Evolutionary conservation across 306 rosid species (phyloP).

Genomic region (Lagenaria siceraria): DNA sequence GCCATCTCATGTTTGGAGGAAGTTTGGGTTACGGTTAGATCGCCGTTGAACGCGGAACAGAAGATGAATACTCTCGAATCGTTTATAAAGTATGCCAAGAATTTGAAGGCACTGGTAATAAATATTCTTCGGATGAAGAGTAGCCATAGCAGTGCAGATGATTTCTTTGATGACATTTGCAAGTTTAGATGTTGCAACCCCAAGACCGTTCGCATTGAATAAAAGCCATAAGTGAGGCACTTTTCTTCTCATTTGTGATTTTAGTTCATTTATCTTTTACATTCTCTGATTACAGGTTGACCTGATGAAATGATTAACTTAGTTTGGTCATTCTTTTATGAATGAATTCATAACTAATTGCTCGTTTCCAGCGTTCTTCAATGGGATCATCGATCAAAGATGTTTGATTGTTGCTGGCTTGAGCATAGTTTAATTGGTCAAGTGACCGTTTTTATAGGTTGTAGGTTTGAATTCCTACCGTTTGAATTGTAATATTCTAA

Average conservation of each 20-base stretch:
- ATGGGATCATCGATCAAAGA: not conserved
- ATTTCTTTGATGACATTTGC: constrained; percentile 85
- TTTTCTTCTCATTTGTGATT: not conserved
- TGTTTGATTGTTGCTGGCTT: not conserved
- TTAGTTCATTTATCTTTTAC: not conserved
- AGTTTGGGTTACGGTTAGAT: constrained; percentile 63
- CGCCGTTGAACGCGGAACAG: constrained; percentile 91
- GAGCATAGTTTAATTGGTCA: not conserved
- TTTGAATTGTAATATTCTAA: not conserved
- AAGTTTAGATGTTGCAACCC: constrained; percentile 53
- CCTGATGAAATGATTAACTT: constrained; percentile 1
- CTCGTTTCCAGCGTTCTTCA: not conserved
- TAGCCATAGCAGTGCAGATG: constrained; percentile 75
- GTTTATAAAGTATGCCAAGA: constrained; percentile 57
- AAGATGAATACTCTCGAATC: constrained; percentile 88
- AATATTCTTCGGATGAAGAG: constrained; percentile 94
- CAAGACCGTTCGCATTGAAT: constrained; percentile 61
- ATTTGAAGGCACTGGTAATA: constrained; percentile 53
- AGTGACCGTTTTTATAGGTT: not conserved
- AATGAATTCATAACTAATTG: not conserved
- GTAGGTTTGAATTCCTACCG: not conserved
- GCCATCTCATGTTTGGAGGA: constrained; percentile 76
- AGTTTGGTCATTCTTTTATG: not conserved
- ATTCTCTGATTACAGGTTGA: constrained; percentile 4
- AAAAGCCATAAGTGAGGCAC: constrained; percentile 7